A percentile compares a stretch with the other conserved stretches of the same genome.
Evolutionary conservation across 768 basidiomycete genomes (phyloP).

Genomic region (Lactarius pseudohatsudake): DNA sequence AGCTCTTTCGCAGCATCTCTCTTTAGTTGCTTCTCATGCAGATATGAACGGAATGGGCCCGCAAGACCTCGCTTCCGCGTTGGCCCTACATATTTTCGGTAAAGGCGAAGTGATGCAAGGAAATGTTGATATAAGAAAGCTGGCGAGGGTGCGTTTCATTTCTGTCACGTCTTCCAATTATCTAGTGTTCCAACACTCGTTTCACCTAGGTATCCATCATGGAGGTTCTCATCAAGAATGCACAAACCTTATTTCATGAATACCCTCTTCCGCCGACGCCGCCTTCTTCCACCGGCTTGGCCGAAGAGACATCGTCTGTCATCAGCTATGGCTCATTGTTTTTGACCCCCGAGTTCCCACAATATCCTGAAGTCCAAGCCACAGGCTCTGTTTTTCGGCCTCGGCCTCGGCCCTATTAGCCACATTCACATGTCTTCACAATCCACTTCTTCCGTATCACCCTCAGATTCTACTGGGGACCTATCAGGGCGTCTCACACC

Average conservation of each 20-base stretch:
- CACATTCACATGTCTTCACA: slow-evolving; percentile 83
- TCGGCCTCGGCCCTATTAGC: slow-evolving; percentile 61
- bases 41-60: slow-evolving; percentile 92
- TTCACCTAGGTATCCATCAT: slow-evolving; percentile 60
- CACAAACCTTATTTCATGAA: slow-evolving; percentile 66
- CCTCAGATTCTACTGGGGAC: background rate
- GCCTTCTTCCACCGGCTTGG: slow-evolving; percentile 54
- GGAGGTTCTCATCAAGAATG: slow-evolving; percentile 81
- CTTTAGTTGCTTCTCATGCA: slow-evolving; percentile 61
- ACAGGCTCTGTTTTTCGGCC: slow-evolving; percentile 74
- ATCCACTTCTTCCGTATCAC: slow-evolving; percentile 14
- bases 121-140: slow-evolving; percentile 72
- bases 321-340: slow-evolving; percentile 69
- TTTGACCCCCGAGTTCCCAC: slow-evolving; percentile 54
- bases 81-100: slow-evolving; percentile 85
- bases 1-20: slow-evolving; percentile 78
- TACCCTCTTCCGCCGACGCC: slow-evolving; percentile 53
- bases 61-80: slow-evolving; percentile 88
- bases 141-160: slow-evolving; percentile 56
- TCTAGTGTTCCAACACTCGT: background rate
- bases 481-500: background rate
- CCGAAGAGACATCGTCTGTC: slow-evolving; percentile 55
- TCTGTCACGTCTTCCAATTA: background rate
- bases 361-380: slow-evolving; percentile 32
- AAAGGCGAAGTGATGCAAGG: slow-evolving; percentile 86